Conservation (phyloP, 1,284 basidiomycete species). For the Chondrostereum purpureum region DNA sequence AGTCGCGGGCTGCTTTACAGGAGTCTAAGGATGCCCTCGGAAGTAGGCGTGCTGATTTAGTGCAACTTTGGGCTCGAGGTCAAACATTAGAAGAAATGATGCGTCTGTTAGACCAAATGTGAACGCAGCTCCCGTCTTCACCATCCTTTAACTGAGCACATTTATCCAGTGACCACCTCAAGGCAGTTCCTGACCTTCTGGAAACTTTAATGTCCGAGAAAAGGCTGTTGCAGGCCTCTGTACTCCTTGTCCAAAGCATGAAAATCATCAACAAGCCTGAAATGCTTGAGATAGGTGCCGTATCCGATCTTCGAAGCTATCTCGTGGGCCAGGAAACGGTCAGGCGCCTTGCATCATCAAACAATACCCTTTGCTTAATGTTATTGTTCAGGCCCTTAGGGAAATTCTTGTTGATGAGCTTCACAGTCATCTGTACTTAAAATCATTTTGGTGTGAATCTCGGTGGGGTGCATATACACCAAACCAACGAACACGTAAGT, state of each 20-base stretch:
- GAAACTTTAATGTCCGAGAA: conserved; percentile 97
- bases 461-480: conserved; percentile 85
- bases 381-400: conserved; percentile 60
- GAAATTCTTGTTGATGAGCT: conserved; percentile 96
- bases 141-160: conserved; percentile 8
- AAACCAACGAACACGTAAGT: conserved; percentile 70
- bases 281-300: conserved; percentile 90
- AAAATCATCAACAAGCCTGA: conserved; percentile 91
- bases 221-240: conserved; percentile 83
- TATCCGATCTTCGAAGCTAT: conserved; percentile 85
- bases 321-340: conserved; percentile 85
- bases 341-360: conserved; percentile 22
- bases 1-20: conserved; percentile 66
- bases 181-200: conserved; percentile 85
- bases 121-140: conserved; percentile 22
- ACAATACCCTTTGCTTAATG: conserved; percentile 18
- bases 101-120: conserved; percentile 87
- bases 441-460: conserved; percentile 92
- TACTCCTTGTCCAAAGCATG: conserved; percentile 81
- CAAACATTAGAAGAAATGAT: conserved; percentile 89
- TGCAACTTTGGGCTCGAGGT: conserved; percentile 79
- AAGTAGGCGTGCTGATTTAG: conserved; percentile 76
- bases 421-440: conserved; percentile 96
- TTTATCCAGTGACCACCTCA: conserved; percentile 73
- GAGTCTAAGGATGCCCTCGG: conserved; percentile 77